Percentiles rank a stretch among this genome's conserved stretches.
Evolutionary conservation across 768 basidiomycete species (phyloP).

Genomic region (Goffeauzyma gilvescens): DNA sequence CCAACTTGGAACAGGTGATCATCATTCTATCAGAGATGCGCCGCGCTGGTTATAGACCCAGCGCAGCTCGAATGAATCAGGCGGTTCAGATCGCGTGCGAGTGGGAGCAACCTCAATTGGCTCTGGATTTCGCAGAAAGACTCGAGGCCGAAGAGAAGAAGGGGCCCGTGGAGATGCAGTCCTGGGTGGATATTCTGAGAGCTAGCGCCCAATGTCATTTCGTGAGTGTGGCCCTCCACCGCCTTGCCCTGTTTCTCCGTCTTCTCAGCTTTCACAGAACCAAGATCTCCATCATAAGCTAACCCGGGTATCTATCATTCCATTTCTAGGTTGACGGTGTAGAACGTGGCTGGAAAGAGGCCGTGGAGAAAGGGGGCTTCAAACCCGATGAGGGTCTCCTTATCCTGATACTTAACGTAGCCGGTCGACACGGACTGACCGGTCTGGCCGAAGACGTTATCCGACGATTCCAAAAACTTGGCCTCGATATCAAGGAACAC

Average conservation of each 20-base stretch:
- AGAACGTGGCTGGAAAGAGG: constrained; percentile 42
- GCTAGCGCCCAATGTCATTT: constrained; percentile 48
- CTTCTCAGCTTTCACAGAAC: too few species aligned
- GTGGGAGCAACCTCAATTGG: constrained; percentile 44
- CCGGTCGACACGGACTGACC: constrained; percentile 52
- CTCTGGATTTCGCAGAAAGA: constrained; percentile 47
- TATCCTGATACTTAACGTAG: constrained; percentile 49
- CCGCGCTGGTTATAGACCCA: constrained; percentile 38
- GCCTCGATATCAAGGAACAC: constrained; percentile 43
- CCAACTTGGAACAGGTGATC: constrained; percentile 49
- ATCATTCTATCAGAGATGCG: constrained; percentile 47
- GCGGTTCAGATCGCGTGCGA: constrained; percentile 43
- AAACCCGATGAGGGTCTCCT: constrained; percentile 59
- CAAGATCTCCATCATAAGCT: too few species aligned
- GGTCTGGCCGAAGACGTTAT: constrained; percentile 51
- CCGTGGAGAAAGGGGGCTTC: constrained; percentile 40
- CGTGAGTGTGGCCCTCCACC: constrained; percentile 39
- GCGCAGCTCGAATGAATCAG: constrained; percentile 38
- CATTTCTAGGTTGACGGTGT: constrained; percentile 47
- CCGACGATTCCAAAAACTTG: constrained; percentile 39
- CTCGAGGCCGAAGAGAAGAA: constrained; percentile 44
- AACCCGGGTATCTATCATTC: not conserved
- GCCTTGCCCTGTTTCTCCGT: not conserved
- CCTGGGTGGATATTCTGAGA: constrained; percentile 51
- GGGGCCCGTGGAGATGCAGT: constrained; percentile 36